These are phyloP conservation scores for Gossypium herbaceum DNA, from an alignment of 345 rosid species.

Conservation along the genomic window DNA sequence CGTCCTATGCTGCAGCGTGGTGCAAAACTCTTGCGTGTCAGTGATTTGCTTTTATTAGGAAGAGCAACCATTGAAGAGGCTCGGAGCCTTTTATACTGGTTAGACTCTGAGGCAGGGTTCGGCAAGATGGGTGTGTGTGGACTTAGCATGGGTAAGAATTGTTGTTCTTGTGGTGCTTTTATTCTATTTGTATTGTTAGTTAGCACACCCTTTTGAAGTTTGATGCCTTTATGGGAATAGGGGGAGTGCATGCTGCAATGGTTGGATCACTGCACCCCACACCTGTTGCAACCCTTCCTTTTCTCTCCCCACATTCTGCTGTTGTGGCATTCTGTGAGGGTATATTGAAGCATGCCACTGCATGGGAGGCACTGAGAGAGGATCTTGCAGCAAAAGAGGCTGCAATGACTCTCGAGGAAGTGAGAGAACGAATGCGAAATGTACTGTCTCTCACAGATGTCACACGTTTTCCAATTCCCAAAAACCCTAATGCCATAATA, in stretches of 20 bases:
- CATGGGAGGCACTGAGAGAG: conserved; percentile 96
- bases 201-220: conserved; percentile 9
- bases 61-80: conserved; percentile 94
- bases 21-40: conserved; percentile 85
- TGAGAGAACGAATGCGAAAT: conserved; percentile 83
- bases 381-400: conserved; percentile 71
- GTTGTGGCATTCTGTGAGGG: conserved; percentile 99
- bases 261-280: conserved; percentile 98
- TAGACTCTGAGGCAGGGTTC: conserved; percentile 75
- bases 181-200: conserved; percentile 7
- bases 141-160: conserved; percentile 89
- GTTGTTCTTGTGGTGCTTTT: not conserved
- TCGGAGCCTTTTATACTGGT: conserved; percentile 86
- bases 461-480: conserved; percentile 93
- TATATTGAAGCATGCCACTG: conserved; percentile 83
- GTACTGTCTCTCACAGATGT: conserved; percentile 97
- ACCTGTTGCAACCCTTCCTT: conserved; percentile 92
- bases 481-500: conserved; percentile 76
- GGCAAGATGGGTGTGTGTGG: conserved; percentile 98
- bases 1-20: conserved; percentile 88
- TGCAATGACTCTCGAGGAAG: conserved; percentile 87
- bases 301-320: conserved; percentile 96
- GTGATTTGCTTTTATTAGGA: conserved; percentile 92
- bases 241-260: conserved; percentile 99
- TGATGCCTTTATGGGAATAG: conserved; percentile 36